A percentile compares a stretch with the other conserved stretches of the same genome.
Evolutionary conservation across 352 stramenopile genomes (phyloP).

Genomic region (Phytophthora nicotianae): DNA sequence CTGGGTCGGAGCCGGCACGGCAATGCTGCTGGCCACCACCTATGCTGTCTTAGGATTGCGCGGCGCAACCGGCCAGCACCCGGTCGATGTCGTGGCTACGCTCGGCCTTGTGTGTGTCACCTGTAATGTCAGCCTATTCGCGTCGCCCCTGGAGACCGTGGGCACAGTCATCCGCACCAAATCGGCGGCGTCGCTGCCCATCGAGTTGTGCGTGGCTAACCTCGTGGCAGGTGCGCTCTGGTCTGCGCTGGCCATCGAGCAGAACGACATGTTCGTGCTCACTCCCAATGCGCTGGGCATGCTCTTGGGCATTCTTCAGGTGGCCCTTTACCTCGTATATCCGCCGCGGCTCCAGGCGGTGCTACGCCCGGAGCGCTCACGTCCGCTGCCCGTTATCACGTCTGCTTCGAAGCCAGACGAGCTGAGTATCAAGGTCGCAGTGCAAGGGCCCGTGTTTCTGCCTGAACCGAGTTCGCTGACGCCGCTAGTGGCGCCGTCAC

Average conservation of each 20-base stretch:
- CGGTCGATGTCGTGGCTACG: slow-evolving; percentile 14
- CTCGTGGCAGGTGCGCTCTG: slow-evolving; percentile 29
- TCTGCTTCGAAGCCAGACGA: slow-evolving; percentile 12
- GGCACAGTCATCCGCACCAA: slow-evolving; percentile 31
- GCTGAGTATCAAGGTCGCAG: slow-evolving; percentile 15
- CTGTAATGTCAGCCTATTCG: slow-evolving; percentile 35
- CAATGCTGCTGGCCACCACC: slow-evolving; percentile 13
- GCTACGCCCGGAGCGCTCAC: slow-evolving; percentile 4
- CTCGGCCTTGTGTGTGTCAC: slow-evolving; percentile 34
- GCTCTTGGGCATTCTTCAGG: slow-evolving; percentile 35
- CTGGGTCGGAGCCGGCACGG: slow-evolving; percentile 11
- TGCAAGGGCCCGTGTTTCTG: slow-evolving; percentile 12
- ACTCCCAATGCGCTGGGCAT: slow-evolving; percentile 34
- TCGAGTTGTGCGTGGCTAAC: slow-evolving; percentile 35
- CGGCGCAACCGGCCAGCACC: slow-evolving; percentile 27
- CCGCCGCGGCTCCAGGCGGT: slow-evolving; percentile 12
- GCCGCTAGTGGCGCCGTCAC: slow-evolving; percentile 8
- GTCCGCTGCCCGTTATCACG: slow-evolving; percentile 16
- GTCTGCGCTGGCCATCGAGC: slow-evolving; percentile 20
- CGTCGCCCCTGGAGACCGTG: slow-evolving; percentile 36
- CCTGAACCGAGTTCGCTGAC: slow-evolving; percentile 10
- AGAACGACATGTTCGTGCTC: slow-evolving; percentile 39
- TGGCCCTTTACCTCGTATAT: slow-evolving; percentile 43
- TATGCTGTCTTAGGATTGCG: slow-evolving; percentile 29
- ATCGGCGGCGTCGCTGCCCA: slow-evolving; percentile 36